A percentile compares a stretch with the other conserved stretches of the same genome.
phyloP scores from a whole-genome alignment of 2,329 filamentous ascomycete genomes.

The Pseudocercospora musae region DNA sequence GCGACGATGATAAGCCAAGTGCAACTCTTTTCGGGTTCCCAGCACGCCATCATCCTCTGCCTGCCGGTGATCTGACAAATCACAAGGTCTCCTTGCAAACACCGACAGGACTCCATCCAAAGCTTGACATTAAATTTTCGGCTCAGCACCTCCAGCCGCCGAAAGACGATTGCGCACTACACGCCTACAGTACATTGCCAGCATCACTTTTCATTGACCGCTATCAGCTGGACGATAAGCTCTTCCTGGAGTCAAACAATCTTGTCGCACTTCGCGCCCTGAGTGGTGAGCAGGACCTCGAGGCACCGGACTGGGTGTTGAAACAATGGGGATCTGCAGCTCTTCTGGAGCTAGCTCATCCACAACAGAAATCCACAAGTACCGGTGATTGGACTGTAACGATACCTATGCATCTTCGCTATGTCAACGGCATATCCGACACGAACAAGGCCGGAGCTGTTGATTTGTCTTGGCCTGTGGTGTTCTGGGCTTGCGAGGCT shows the following conservation, averaged over 20 bases:
- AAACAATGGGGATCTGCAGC: slow-evolving; percentile 74
- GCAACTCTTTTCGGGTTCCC: slow-evolving; percentile 80
- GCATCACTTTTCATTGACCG: slow-evolving; percentile 79
- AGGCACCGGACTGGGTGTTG: slow-evolving; percentile 81
- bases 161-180: slow-evolving; percentile 62
- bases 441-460: slow-evolving; percentile 29
- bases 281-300: slow-evolving; percentile 77
- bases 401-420: slow-evolving; percentile 82
- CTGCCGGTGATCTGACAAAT: slow-evolving; percentile 33
- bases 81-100: slow-evolving; percentile 59
- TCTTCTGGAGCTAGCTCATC: slow-evolving; percentile 65
- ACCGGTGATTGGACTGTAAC: slow-evolving; percentile 57
- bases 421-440: slow-evolving; percentile 50
- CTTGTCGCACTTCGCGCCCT: slow-evolving; percentile 65
- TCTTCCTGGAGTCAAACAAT: slow-evolving; percentile 80
- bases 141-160: slow-evolving; percentile 47
- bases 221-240: slow-evolving; percentile 73
- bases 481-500: slow-evolving; percentile 86
- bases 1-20: slow-evolving; percentile 67
- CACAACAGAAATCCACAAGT: slow-evolving; percentile 3
- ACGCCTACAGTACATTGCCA: slow-evolving; percentile 80
- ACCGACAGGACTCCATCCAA: slow-evolving; percentile 81
- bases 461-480: slow-evolving; percentile 66
- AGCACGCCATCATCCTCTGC: slow-evolving; percentile 66
- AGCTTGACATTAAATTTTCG: slow-evolving; percentile 65